A percentile compares a stretch with the other conserved stretches of the same genome.
Conservation (phyloP, 768 basidiomycete species). For the Pleurotus tuoliensis region DNA sequence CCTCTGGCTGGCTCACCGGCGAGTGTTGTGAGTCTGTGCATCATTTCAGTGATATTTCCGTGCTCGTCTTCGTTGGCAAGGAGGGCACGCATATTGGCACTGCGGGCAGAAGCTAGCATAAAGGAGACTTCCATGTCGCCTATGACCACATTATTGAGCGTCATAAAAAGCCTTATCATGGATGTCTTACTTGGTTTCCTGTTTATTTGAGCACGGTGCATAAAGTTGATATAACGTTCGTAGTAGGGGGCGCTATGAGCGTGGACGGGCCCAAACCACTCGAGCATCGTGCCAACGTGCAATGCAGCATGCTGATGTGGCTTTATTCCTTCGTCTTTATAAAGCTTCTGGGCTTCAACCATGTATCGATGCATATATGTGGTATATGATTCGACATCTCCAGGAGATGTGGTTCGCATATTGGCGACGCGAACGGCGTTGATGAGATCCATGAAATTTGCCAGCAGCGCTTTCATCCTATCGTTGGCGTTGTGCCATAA, state of each 20-base stretch:
- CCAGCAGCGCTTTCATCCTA: constrained; percentile 16
- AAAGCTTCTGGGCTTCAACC: constrained; percentile 8
- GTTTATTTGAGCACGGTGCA: constrained; percentile 25
- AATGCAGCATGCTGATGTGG: constrained; percentile 19
- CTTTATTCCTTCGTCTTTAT: constrained; percentile 12
- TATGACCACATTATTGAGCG: background rate
- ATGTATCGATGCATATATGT: constrained; percentile 17
- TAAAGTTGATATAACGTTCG: constrained; percentile 22
- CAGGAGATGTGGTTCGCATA: constrained; percentile 13
- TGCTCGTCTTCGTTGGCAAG: constrained; percentile 10
- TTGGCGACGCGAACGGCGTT: constrained; percentile 19
- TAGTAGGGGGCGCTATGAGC: constrained; percentile 22
- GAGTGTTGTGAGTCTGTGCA: constrained; percentile 8
- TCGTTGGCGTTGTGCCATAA: constrained; percentile 15
- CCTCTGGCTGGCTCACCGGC: constrained; percentile 14
- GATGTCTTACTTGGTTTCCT: constrained; percentile 12
- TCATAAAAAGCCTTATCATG: background rate
- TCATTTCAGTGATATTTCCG: background rate
- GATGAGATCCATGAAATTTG: constrained; percentile 25
- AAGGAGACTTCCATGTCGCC: constrained; percentile 17
- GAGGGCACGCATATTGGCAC: constrained; percentile 11
- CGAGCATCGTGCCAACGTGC: constrained; percentile 17
- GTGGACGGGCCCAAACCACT: constrained; percentile 21
- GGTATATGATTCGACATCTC: constrained; percentile 17
- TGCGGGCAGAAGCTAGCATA: constrained; percentile 6